These are phyloP conservation scores for Solanum paucissectum DNA, from an alignment of 257 asterid species.

Conservation along the genomic window DNA sequence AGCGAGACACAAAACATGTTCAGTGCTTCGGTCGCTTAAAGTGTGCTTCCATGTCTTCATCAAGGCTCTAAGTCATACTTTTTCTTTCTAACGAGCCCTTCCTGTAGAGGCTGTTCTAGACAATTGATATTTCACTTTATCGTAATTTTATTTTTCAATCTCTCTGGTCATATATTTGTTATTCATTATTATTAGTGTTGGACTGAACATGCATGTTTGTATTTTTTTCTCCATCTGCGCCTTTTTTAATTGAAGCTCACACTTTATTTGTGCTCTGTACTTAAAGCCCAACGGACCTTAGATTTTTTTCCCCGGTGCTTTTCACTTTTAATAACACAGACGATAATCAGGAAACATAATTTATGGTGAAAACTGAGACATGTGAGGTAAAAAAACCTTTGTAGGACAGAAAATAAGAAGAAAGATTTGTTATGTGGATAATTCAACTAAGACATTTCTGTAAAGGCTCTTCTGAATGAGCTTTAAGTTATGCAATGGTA, in stretches of 20 bases:
- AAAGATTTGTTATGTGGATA: not conserved
- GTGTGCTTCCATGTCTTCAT: not conserved
- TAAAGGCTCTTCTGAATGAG: not conserved
- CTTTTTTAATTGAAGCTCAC: not conserved
- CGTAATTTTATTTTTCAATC: not conserved
- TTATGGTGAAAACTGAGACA: not conserved
- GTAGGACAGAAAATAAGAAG: not conserved
- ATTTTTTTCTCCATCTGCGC: not conserved
- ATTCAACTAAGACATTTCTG: not conserved
- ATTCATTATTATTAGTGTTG: not conserved
- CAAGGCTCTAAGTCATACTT: not conserved
- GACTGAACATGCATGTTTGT: not conserved
- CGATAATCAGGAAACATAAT: not conserved
- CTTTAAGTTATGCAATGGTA: not conserved
- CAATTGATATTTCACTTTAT: not conserved
- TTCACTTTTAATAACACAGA: not conserved
- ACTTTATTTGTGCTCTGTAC: not conserved
- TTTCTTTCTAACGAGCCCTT: not conserved
- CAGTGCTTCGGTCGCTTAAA: not conserved
- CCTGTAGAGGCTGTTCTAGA: not conserved
- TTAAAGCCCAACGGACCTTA: not conserved
- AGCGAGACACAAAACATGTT: not conserved
- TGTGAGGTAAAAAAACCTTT: not conserved
- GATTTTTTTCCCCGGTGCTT: not conserved
- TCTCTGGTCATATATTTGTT: not conserved